Evolutionary conservation across 208 protist species (phyloP), one percentile per base, ranked within the genome.

Genomic region (Crithidia mellificae): DNA sequence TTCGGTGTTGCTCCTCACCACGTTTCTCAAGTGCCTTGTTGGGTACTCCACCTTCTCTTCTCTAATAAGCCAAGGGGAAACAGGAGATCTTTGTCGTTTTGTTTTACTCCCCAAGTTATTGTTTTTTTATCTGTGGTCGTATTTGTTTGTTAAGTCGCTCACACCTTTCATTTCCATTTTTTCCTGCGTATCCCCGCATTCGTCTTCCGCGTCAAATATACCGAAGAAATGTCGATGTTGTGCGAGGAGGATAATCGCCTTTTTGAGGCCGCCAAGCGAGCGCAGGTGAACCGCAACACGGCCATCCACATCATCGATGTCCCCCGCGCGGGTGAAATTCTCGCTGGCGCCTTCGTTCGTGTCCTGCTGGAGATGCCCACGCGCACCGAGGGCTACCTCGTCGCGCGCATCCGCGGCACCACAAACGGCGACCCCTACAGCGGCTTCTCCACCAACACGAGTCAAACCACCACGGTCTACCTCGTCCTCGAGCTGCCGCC

Each of bases 201-300:
- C n/a, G n/a, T n/a, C n/a, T n/a, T n/a, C n/a, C n/a, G n/a, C n/a
- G n/a, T n/a, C n/a, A n/a, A n/a, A n/a, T n/a, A n/a, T n/a, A n/a
- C n/a, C n/a, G n/a, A n/a, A n/a, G n/a, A n/a, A n/a, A n/a, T n/a
- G n/a, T n/a, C n/a, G 17, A 91, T 88, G 83, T 29, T 86, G 24
- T 36, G 51, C 6, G 77, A 81, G 17, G 80, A 83, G 15, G 72
- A 88, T 27, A 61, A 72, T 15, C 56, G 75, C 74, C 75, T 95
- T 20, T 95, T 91, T 55, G 43, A 72, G 19, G 74, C 73, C 15
- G 80, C 81, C 0, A 84, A 80, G 25, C 58, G 77, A 56, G 79
- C 85, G 34, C 87, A 92, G 72, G 56, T 92, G 8, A 83, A 80
- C 38, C 89, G 89, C 54, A 95, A 88, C 65, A 83, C 81, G 27